phyloP scores from a whole-genome alignment of 1,284 basidiomycete genomes.

The Ustilago xerochloae region DNA sequence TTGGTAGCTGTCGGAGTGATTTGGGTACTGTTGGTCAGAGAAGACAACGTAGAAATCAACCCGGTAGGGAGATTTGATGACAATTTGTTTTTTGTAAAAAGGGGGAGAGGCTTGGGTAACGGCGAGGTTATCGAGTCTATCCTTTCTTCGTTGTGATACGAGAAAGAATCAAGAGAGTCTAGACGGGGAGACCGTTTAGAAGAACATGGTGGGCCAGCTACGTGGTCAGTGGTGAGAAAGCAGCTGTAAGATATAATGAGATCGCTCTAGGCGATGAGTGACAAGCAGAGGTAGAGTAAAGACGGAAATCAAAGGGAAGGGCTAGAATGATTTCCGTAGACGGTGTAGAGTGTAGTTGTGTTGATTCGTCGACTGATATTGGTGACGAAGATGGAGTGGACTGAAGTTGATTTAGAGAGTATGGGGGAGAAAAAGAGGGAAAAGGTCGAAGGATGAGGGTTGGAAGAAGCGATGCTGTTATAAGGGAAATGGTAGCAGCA shows the following conservation, averaged over 20 bases:
- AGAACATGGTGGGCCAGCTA: slow-evolving; percentile 55
- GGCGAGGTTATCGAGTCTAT: slow-evolving; percentile 44
- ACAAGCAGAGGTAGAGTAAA: slow-evolving; percentile 4
- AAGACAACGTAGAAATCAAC: slow-evolving; percentile 57
- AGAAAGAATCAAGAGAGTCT: slow-evolving; percentile 40
- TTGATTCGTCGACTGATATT: slow-evolving; percentile 5
- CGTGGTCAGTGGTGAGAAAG: slow-evolving; percentile 46
- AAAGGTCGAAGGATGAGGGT: background rate
- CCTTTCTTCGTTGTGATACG: slow-evolving; percentile 48
- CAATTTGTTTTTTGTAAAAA: slow-evolving; percentile 24
- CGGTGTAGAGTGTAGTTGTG: too few species aligned
- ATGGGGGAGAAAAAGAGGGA: background rate
- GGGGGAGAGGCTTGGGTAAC: slow-evolving; percentile 41
- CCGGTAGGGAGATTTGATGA: slow-evolving; percentile 43
- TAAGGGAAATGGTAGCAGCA: slow-evolving; percentile 20
- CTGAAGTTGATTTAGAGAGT: slow-evolving; percentile 16
- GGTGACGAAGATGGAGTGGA: slow-evolving; percentile 7
- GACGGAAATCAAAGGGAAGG: slow-evolving; percentile 17
- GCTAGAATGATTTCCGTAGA: slow-evolving; percentile 23
- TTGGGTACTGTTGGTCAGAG: slow-evolving; percentile 32
- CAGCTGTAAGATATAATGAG: slow-evolving; percentile 49
- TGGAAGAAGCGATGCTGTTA: slow-evolving; percentile 3
- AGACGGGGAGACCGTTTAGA: slow-evolving; percentile 51
- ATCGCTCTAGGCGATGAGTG: slow-evolving; percentile 24
- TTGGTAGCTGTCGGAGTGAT: slow-evolving; percentile 40